A percentile compares a stretch with the other conserved stretches of the same genome.
Conservation (phyloP, 805 yeast species). For the Wickerhamomyces bisporus region DNA sequence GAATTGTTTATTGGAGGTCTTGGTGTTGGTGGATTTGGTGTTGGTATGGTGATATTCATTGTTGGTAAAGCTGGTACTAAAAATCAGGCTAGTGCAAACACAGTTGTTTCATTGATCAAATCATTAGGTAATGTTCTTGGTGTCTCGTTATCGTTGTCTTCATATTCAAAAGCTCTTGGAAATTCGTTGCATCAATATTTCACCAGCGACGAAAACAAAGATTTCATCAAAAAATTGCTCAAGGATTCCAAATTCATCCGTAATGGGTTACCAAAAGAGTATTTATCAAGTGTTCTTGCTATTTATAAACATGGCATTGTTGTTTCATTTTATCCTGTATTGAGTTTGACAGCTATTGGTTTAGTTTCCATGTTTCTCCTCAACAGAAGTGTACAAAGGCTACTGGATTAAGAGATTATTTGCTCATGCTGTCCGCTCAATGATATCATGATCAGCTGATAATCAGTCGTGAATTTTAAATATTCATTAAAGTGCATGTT, state of each 20-base stretch:
- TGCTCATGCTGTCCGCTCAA: no score
- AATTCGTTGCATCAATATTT: conserved; percentile 26
- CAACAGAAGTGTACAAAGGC: conserved; percentile 5
- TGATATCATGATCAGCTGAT: no score
- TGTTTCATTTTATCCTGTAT: conserved; percentile 14
- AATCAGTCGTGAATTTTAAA: no score
- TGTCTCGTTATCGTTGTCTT: conserved; percentile 33
- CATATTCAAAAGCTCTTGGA: conserved; percentile 27
- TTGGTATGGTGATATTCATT: conserved; percentile 33
- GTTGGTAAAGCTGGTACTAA: conserved; percentile 37
- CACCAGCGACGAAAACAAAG: background rate
- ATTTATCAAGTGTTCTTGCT: conserved; percentile 7
- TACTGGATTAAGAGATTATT: background rate
- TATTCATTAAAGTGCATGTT: no score
- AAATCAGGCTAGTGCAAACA: conserved; percentile 40
- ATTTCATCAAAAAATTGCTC: conserved; percentile 8
- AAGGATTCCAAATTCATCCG: conserved; percentile 14
- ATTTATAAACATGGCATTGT: conserved; percentile 13
- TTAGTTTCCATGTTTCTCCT: conserved; percentile 12
- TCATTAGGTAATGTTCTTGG: conserved; percentile 41
- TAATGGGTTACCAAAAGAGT: conserved; percentile 11
- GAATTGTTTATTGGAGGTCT: conserved; percentile 30
- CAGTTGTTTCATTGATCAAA: conserved; percentile 38
- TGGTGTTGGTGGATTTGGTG: conserved; percentile 38
- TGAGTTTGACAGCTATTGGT: conserved; percentile 9